Base-by-base conservation (phyloP, 2,329 filamentous ascomycete species). In the Penicillium concentricum region DNA sequence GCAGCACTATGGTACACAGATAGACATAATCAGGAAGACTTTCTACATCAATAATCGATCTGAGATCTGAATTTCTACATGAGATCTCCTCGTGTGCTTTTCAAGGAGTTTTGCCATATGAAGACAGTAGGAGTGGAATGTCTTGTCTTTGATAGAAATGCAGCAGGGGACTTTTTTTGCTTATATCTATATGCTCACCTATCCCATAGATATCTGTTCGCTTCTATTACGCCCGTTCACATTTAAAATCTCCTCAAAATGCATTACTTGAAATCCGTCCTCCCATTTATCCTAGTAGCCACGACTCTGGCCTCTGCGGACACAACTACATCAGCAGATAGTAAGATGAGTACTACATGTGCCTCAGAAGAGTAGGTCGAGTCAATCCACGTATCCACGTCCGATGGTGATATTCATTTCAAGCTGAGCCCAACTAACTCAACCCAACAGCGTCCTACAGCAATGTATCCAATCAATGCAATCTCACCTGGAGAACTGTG, bases 401-500 rank as follows among this genome's bases (percentile, higher is more conserved):
- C 5, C 6, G 20, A 1, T 13, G 3, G 2, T 16, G 9, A 24
- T 16, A 8, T 13, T 20, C 2, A 30, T 3, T 45, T 13, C 26
- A 20, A 45, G n/a, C 10, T 13, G 15, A 42, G 8, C 15, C 22
- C 15, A 26, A 20, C 20, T 20, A 20, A 13, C 20, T 26, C 5
- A 24, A 42, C 22, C 43, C 15, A 34, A 22, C 5, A 35, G 32
- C 9, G n/a, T n/a, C 13, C n/a, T n/a, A n/a, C n/a, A n/a, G n/a
- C n/a, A n/a, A n/a, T n/a, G n/a, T n/a, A 22, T 16, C 28, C 22
- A 32, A 28, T 22, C 51, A n/a, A 47, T 57, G 42, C 51, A 56
- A 15, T 56, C 55, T 41, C 15, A 46, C 24, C 48, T 59, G 26
- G 56, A 54, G 20, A 53, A 44, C 35, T 61, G 56, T 52, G 50